Conservation (phyloP, 441 rosid genomes). For the Mallotus repandus region DNA sequence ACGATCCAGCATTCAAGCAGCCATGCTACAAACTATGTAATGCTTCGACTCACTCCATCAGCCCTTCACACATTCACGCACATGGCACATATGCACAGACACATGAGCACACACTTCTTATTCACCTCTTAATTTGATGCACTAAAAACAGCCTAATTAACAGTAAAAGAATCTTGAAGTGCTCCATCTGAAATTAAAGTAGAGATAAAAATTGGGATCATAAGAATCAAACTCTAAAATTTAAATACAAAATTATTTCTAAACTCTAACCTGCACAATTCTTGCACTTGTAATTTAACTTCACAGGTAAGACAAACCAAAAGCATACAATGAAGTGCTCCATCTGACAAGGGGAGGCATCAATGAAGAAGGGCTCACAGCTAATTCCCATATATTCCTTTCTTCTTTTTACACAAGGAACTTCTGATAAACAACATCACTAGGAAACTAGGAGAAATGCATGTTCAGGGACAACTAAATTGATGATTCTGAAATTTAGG, state of each 20-base stretch:
- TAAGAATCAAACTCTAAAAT: not conserved
- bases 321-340: slow-evolving; percentile 51
- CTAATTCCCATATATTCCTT: not conserved
- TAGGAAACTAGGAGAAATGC: slow-evolving; percentile 6
- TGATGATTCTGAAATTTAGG: not conserved
- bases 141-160: not conserved
- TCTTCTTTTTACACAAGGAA: slow-evolving; percentile 3
- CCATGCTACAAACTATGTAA: slow-evolving; percentile 89
- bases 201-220: not conserved
- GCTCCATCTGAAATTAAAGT: no score
- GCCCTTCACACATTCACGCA: not conserved
- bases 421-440: not conserved
- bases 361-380: not conserved
- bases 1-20: slow-evolving; percentile 82
- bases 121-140: not conserved
- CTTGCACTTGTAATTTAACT: slow-evolving; percentile 9
- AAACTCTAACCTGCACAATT: slow-evolving; percentile 8
- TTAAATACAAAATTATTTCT: not conserved
- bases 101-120: not conserved
- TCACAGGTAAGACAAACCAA: slow-evolving; percentile 67
- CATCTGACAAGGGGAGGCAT: slow-evolving; percentile 27
- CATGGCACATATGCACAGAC: not conserved
- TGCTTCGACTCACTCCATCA: slow-evolving; percentile 12
- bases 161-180: not conserved
- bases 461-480: not conserved